Base-by-base conservation (phyloP, 306 rosid species). In the Medicago arabica region DNA sequence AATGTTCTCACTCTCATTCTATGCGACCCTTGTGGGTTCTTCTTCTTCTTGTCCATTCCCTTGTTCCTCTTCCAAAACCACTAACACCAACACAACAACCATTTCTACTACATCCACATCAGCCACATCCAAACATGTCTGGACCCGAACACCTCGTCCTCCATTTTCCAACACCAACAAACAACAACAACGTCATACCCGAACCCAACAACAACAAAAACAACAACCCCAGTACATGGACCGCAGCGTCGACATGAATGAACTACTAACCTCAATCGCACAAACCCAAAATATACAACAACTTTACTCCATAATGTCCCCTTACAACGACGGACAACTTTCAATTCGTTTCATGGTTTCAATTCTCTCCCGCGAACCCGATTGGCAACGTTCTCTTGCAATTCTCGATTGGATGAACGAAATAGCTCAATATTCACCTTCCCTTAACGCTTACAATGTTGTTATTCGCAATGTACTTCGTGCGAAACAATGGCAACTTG, bases 311-410 rank as follows among this genome's bases (percentile, higher is more conserved):
- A 34, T 94, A 0, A 68, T 94, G 77, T 90, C 97, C 7, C 85
- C 83, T 2, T 94, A 82, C 84, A 90, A 21, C 14, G 85, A 80
- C 3, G 78, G 93, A 28, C 91, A 86, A 72, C 92, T 94, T 0
- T 94, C 98, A 0, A 89, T 94, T 1, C 82, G 88, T 58, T 94
- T 92, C 85, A 88, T 94, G 98, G 96, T 90, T 19, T 83, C 90
- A 3, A 63, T 94, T 17, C 91, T 94, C 21, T 87, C 96, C 15
- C 93, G 96, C 8, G 97, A 94, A 75, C 64, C 89, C 11, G 91
- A 94, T 69, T 94, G 98, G 98, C 96, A 90, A 51, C 88, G 98
- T 40, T 85, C 98, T 1, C 82, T 92, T 7, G 97, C 97, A 1
- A 72, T 94, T 16, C 89, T 94, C 13, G 98, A 94, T 60, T 94